Evolutionary conservation across 371 early-diverging fungal genomes (phyloP).

Genomic region (Mucor lusitanicus): DNA sequence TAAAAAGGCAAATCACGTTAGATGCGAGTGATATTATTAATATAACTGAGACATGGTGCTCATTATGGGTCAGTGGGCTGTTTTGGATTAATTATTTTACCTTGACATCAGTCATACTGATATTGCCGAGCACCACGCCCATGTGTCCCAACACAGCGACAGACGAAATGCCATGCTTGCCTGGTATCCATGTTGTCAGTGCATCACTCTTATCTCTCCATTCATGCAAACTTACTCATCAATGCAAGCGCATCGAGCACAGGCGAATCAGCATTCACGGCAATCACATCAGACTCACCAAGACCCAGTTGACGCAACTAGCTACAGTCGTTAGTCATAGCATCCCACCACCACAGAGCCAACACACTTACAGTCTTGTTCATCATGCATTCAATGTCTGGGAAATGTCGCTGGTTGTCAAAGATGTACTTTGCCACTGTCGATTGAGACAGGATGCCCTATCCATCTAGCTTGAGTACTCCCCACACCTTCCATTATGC

Average conservation of each 20-base stretch:
- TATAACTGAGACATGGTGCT: conserved; percentile 1
- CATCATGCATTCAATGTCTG: conserved; percentile 36
- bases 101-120: conserved; percentile 74
- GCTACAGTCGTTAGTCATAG: too few species aligned
- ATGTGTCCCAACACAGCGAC: conserved; percentile 61
- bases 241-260: conserved; percentile 59
- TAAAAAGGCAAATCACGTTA: neutral
- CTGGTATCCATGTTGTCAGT: conserved; percentile 19
- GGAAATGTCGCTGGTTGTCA: conserved; percentile 45
- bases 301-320: conserved; percentile 56
- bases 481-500: neutral
- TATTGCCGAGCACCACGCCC: conserved; percentile 67
- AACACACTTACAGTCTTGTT: conserved; percentile 46
- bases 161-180: conserved; percentile 61
- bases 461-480: neutral
- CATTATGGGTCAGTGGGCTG: neutral
- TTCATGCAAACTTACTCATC: conserved; percentile 52
- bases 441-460: conserved; percentile 84
- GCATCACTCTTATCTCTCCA: neutral
- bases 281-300: conserved; percentile 55
- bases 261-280: conserved; percentile 53
- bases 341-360: too few species aligned
- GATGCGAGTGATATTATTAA: neutral
- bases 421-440: conserved; percentile 67
- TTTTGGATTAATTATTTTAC: conserved; percentile 16